Conservation (phyloP, 768 basidiomycete genomes). For the Podaxis rugospora region DNA sequence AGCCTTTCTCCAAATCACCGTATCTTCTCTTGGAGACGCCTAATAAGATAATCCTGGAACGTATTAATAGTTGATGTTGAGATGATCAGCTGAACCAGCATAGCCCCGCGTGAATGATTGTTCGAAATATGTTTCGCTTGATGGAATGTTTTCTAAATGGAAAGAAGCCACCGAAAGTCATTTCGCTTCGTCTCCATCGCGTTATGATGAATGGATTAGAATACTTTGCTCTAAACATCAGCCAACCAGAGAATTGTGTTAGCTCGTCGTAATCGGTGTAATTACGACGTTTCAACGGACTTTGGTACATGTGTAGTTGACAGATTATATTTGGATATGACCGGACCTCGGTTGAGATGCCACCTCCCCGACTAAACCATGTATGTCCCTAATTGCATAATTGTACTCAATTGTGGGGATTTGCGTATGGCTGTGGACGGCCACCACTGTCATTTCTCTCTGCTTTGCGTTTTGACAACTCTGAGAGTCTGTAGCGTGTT, state of each 20-base stretch:
- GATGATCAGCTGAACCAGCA: neutral
- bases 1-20: conserved; percentile 3
- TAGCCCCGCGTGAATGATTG: neutral
- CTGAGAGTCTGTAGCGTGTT: neutral
- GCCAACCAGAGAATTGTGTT: neutral
- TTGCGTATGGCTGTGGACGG: neutral
- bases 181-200: neutral
- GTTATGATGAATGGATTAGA: neutral
- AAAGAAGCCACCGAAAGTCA: neutral
- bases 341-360: conserved; percentile 5
- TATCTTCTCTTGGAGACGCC: neutral
- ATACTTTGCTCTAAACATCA: neutral
- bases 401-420: neutral
- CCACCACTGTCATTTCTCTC: neutral
- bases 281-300: neutral
- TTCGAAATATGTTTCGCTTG: neutral
- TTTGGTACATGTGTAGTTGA: neutral
- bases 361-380: neutral
- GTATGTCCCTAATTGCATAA: neutral
- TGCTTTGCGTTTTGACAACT: neutral
- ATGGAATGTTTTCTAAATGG: neutral
- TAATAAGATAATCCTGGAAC: neutral
- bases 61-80: conserved; percentile 1
- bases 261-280: neutral
- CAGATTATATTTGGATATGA: neutral